Conservation (phyloP, 129 eudicot genomes). For the Flaveria bidentis region DNA sequence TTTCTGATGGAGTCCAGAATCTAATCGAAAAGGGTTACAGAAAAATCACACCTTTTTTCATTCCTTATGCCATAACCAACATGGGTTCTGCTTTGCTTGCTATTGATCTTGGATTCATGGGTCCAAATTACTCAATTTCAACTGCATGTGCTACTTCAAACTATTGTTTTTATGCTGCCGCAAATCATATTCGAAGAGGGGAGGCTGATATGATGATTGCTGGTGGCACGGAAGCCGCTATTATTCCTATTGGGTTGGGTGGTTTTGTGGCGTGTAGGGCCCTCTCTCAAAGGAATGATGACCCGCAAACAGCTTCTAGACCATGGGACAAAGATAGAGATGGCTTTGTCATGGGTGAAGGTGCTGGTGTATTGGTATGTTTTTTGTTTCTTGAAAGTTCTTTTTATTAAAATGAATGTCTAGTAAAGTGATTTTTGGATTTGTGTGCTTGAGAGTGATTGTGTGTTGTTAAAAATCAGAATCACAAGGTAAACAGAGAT, state of each 20-base stretch:
- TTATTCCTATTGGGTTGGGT: conserved; percentile 81
- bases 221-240: conserved; percentile 95
- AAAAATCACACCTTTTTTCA: conserved; percentile 78
- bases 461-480: neutral
- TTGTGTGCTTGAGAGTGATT: neutral
- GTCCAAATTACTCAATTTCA: conserved; percentile 92
- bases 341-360: conserved; percentile 98
- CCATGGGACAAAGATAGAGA: conserved; percentile 95
- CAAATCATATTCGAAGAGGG: conserved; percentile 88
- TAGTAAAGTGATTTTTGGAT: neutral
- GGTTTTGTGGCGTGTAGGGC: conserved; percentile 95
- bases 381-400: neutral
- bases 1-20: conserved; percentile 74
- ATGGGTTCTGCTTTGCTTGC: conserved; percentile 92
- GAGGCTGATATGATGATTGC: conserved; percentile 96
- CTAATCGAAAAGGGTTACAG: conserved; percentile 71
- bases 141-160: conserved; percentile 98
- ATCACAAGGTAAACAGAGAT: too few relatives aligned
- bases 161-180: conserved; percentile 89
- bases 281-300: conserved; percentile 87
- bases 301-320: conserved; percentile 87
- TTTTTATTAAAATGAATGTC: neutral
- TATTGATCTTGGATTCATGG: conserved; percentile 90
- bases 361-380: conserved; percentile 90
- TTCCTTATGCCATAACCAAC: conserved; percentile 88